Evolutionary conservation across 2,329 filamentous ascomycete species (phyloP).

Genomic region (Emmonsia crescens): DNA sequence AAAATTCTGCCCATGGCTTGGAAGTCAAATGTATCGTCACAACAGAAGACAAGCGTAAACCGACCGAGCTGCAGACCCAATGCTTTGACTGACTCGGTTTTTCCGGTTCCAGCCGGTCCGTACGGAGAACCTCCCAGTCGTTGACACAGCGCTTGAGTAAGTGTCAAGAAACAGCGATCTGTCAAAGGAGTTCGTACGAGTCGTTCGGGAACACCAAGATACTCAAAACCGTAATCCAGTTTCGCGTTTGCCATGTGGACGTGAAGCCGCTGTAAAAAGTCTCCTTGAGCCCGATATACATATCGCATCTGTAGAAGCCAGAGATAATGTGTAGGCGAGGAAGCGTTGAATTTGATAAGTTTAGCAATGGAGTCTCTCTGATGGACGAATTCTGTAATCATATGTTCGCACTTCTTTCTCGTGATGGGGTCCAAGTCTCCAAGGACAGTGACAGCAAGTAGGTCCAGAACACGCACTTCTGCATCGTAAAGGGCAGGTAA

Average conservation of each 20-base stretch:
- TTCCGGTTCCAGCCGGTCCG: constrained; percentile 92
- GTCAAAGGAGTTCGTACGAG: constrained; percentile 94
- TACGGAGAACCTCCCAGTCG: constrained; percentile 94
- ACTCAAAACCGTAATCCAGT: constrained; percentile 95
- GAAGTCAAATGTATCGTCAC: constrained; percentile 99
- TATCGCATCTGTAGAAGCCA: constrained; percentile 98
- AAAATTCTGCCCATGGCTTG: constrained; percentile 99
- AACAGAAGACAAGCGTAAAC: constrained; percentile 98
- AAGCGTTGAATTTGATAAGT: constrained; percentile 64
- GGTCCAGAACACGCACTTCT: constrained; percentile 71
- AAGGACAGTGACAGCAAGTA: constrained; percentile 80
- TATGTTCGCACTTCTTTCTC: constrained; percentile 93
- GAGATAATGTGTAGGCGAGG: constrained; percentile 66
- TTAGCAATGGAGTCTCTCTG: constrained; percentile 90
- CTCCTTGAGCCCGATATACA: constrained; percentile 71
- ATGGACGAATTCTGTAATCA: constrained; percentile 98
- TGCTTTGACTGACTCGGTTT: constrained; percentile 98
- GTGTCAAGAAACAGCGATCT: constrained; percentile 94
- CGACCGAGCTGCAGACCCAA: constrained; percentile 91
- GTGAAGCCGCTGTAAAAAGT: constrained; percentile 68
- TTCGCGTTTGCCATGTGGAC: constrained; percentile 96
- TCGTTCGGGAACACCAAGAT: constrained; percentile 88
- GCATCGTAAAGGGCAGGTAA: constrained; percentile 65
- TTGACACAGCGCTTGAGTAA: constrained; percentile 92
- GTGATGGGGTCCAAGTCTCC: constrained; percentile 78